Percentiles rank a stretch among this genome's conserved stretches.
phyloP scores from a whole-genome alignment of 1,284 basidiomycete species.

The Cystobasidium slooffiae region DNA sequence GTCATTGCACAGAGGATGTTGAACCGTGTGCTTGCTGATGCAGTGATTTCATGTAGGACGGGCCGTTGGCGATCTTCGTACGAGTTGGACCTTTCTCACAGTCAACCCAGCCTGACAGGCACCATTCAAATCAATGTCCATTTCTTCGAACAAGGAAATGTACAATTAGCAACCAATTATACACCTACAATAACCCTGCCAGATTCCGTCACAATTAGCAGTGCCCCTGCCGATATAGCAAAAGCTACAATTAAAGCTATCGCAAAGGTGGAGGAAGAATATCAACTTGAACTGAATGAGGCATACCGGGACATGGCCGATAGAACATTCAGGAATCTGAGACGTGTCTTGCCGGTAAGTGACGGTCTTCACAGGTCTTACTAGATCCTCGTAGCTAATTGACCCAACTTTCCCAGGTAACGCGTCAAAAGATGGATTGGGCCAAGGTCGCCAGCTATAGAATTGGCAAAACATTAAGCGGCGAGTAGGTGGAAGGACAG shows the following conservation, averaged over 20 bases:
- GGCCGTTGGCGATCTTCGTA: conserved; percentile 79
- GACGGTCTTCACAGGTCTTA: conserved; percentile 59
- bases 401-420: background rate
- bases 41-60: conserved; percentile 62
- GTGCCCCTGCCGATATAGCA: conserved; percentile 64
- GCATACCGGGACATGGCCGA: conserved; percentile 84
- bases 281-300: conserved; percentile 76
- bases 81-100: conserved; percentile 57
- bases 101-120: conserved; percentile 57
- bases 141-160: conserved; percentile 95
- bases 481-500: conserved; percentile 10
- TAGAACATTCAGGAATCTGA: conserved; percentile 84
- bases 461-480: conserved; percentile 73
- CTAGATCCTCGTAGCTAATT: conserved; percentile 40
- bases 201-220: conserved; percentile 61
- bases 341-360: conserved; percentile 77
- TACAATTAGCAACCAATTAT: conserved; percentile 81
- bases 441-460: conserved; percentile 84
- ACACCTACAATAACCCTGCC: conserved; percentile 69
- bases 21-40: background rate
- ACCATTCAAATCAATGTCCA: conserved; percentile 81
- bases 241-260: conserved; percentile 79
- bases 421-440: conserved; percentile 87
- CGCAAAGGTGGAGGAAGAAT: conserved; percentile 73
- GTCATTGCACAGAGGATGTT: too few species aligned